Evolutionary conservation across 805 yeast species (phyloP), one percentile per base, ranked within the genome.

Genomic region (Metschnikowia matae): DNA sequence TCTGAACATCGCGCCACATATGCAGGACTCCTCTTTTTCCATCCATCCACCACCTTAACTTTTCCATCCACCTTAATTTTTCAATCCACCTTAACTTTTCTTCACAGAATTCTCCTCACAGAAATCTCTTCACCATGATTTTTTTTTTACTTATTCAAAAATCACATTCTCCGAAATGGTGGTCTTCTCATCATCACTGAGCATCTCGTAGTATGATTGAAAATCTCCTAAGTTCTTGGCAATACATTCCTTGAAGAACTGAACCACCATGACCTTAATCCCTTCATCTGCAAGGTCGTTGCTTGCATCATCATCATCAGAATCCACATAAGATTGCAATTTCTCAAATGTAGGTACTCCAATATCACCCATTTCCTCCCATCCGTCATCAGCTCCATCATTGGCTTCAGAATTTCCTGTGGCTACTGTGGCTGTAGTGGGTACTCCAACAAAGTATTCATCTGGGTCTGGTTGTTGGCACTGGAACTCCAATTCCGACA

Each of bases 331-430:
- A 4, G 80, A 74, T 58, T 81, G 77, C 48, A 87, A 63, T 52
- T 83, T 84, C 21, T 83, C 87, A 61, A 75, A 85, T 44, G 81
- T 79, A 3, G 87, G 80, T 1, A 75, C 80, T 1, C 84, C 87
- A 40, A 81, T 69, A 45, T 82, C 87, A 14, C 85, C 89, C 53
- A 84, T 70, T 58, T 86, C 94, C 58, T 87, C 94, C 91, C 94
- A 86, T 37, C 72, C 79, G n/a, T 64, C 76, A 14, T 60, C 75
- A 7, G 68, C 77, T 1, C 61, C 75, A 2, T 56, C 73, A 2
- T 40, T 54, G 1, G 48, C 58, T 15, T 52, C 53, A n/a, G 59
- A 26, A n/a, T n/a, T n/a, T n/a, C n/a, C n/a, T n/a, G n/a, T n/a
- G 11, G 29, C 29, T 26, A 11, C 29, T 11, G 29, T 26, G 29